Evolutionary conservation across 805 yeast genomes (phyloP).

Genomic region (Jamesozyma gamospora): DNA sequence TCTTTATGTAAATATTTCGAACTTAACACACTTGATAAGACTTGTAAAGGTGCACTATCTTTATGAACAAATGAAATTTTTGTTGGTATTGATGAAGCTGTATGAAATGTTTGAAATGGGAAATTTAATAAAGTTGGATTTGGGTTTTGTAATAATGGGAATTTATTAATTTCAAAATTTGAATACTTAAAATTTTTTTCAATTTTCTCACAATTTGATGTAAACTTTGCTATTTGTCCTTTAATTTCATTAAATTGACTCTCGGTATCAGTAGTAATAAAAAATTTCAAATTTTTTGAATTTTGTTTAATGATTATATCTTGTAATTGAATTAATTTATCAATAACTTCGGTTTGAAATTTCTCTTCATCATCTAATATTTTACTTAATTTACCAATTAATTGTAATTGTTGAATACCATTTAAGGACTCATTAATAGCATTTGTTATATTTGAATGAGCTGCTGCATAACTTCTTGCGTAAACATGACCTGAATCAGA

Average conservation of each 20-base stretch:
- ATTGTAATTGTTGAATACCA: slow-evolving; percentile 72
- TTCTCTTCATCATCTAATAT: slow-evolving; percentile 40
- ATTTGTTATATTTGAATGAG: slow-evolving; percentile 51
- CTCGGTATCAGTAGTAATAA: slow-evolving; percentile 49
- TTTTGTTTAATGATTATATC: slow-evolving; percentile 31
- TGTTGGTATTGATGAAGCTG: slow-evolving; percentile 49
- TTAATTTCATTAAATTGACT: slow-evolving; percentile 16
- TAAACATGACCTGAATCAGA: slow-evolving; percentile 84
- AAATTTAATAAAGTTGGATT: slow-evolving; percentile 46
- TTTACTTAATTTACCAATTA: slow-evolving; percentile 50
- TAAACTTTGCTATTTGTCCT: slow-evolving; percentile 24
- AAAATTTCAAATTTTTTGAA: slow-evolving; percentile 34
- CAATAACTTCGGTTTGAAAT: slow-evolving; percentile 50
- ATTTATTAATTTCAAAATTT: slow-evolving; percentile 2
- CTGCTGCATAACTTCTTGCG: slow-evolving; percentile 59
- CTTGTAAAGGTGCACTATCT: slow-evolving; percentile 81
- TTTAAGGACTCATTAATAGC: slow-evolving; percentile 51
- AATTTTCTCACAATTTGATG: neutral
- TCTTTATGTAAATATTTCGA: slow-evolving; percentile 81
- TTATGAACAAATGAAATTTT: slow-evolving; percentile 59
- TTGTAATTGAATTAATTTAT: slow-evolving; percentile 48
- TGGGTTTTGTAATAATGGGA: slow-evolving; percentile 2
- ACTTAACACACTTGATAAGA: slow-evolving; percentile 69
- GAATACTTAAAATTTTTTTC: too few relatives aligned
- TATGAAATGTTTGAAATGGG: slow-evolving; percentile 84